Evolutionary conservation across 768 basidiomycete species (phyloP).

Genomic region (Gymnopilus junonius): DNA sequence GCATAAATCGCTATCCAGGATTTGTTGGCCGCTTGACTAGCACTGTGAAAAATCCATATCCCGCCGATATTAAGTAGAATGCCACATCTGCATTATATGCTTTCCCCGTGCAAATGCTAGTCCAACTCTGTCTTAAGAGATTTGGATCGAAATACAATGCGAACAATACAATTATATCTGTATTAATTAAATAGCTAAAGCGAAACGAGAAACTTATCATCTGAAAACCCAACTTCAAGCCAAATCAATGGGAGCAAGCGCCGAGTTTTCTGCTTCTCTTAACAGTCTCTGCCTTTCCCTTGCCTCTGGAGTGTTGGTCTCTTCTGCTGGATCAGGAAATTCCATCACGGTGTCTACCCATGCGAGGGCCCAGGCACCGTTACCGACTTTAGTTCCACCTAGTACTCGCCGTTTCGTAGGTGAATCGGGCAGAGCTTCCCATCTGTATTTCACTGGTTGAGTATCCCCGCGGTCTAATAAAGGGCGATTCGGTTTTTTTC

Average conservation of each 20-base stretch:
- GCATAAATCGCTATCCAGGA: too few relatives aligned
- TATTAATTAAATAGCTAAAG: not conserved
- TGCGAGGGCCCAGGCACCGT: constrained; percentile 80
- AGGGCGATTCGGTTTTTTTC: constrained; percentile 4
- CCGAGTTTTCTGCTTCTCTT: constrained; percentile 20
- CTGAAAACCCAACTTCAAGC: not conserved
- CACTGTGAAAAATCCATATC: too few relatives aligned
- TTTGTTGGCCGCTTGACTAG: too few relatives aligned
- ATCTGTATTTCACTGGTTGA: constrained; percentile 65
- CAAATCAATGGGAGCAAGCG: constrained; percentile 18
- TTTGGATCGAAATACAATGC: too few relatives aligned
- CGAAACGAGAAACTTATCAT: not conserved
- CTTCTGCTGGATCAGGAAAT: constrained; percentile 18
- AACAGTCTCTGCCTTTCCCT: constrained; percentile 13
- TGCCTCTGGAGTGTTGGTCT: constrained; percentile 10
- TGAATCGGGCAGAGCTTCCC: constrained; percentile 60
- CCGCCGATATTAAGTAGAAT: too few relatives aligned
- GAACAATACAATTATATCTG: not conserved
- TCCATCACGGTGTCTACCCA: constrained; percentile 64
- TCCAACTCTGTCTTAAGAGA: too few relatives aligned
- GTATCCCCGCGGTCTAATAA: constrained; percentile 73
- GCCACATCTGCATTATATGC: too few relatives aligned
- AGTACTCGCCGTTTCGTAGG: constrained; percentile 49
- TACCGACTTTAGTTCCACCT: constrained; percentile 76
- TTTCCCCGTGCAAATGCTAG: too few relatives aligned